phyloP scores from a whole-genome alignment of 2,329 filamentous ascomycete genomes.

The Fusarium mangiferae region DNA sequence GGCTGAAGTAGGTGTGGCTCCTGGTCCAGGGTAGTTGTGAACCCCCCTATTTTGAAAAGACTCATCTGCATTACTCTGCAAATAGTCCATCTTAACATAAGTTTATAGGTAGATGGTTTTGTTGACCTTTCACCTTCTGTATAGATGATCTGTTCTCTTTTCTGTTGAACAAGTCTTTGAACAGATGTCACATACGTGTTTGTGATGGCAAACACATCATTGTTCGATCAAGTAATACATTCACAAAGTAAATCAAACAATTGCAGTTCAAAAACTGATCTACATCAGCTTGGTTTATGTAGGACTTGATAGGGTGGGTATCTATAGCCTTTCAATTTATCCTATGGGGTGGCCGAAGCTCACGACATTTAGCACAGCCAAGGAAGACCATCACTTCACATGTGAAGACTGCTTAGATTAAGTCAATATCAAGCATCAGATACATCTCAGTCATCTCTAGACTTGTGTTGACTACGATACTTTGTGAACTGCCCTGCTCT shows the following conservation, averaged over 20 bases:
- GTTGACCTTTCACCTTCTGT: background rate
- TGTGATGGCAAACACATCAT: background rate
- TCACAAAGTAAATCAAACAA: too few relatives aligned
- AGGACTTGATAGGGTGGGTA: too few relatives aligned
- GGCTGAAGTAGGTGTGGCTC: constrained; percentile 18
- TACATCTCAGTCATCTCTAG: background rate
- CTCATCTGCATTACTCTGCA: background rate
- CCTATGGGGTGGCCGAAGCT: background rate
- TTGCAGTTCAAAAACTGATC: background rate
- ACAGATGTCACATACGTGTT: too few relatives aligned
- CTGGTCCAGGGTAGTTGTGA: constrained; percentile 13
- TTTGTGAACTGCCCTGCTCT: background rate
- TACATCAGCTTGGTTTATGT: too few relatives aligned
- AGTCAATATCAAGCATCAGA: background rate
- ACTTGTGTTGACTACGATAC: background rate
- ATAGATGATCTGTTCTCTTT: background rate
- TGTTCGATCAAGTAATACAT: too few relatives aligned
- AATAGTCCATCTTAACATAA: background rate
- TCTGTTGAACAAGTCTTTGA: background rate
- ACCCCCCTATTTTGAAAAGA: constrained; percentile 11
- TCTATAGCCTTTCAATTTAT: too few relatives aligned
- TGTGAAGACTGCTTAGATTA: background rate
- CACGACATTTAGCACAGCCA: background rate
- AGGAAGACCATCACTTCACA: background rate
- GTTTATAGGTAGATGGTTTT: too few relatives aligned